These are phyloP conservation scores for Globisporangium heterothallicum DNA, from an alignment of 352 stramenopile genomes.

Conservation along the genomic window DNA sequence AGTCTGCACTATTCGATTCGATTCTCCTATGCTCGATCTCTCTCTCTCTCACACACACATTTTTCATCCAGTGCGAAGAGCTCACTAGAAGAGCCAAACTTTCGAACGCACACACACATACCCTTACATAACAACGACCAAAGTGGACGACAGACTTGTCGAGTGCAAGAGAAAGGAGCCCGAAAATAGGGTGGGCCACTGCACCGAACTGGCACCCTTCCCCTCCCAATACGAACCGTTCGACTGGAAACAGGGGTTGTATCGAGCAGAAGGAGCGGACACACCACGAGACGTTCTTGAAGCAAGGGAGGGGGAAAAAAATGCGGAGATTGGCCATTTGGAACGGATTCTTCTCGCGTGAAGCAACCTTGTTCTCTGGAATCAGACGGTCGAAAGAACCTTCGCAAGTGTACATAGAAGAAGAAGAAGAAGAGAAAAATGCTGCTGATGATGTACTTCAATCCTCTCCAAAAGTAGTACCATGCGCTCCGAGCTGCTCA, in stretches of 20 bases:
- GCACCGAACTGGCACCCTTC: conserved; percentile 5
- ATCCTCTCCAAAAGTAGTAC: neutral
- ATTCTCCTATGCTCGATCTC: neutral
- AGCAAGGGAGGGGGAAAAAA: neutral
- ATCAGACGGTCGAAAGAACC: conserved; percentile 3
- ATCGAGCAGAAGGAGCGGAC: neutral
- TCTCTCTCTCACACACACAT: neutral
- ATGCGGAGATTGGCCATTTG: neutral
- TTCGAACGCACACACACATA: neutral
- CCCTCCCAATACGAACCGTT: conserved; percentile 6
- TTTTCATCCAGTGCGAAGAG: no score
- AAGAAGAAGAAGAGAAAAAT: no score
- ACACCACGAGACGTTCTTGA: neutral
- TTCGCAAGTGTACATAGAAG: conserved; percentile 4
- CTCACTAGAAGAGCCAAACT: neutral
- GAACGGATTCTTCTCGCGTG: neutral
- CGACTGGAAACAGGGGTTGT: no score
- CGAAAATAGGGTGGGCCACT: conserved; percentile 6
- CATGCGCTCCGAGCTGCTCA: no score
- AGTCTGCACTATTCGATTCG: no score
- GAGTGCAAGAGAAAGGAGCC: neutral
- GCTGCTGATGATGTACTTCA: no score
- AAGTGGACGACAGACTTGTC: no score
- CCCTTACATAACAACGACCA: neutral
- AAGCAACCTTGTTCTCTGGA: conserved; percentile 1